Evolutionary conservation across 2,329 filamentous ascomycete genomes (phyloP), one percentile per base, ranked within the genome.

Genomic region (Fusarium sp.): DNA sequence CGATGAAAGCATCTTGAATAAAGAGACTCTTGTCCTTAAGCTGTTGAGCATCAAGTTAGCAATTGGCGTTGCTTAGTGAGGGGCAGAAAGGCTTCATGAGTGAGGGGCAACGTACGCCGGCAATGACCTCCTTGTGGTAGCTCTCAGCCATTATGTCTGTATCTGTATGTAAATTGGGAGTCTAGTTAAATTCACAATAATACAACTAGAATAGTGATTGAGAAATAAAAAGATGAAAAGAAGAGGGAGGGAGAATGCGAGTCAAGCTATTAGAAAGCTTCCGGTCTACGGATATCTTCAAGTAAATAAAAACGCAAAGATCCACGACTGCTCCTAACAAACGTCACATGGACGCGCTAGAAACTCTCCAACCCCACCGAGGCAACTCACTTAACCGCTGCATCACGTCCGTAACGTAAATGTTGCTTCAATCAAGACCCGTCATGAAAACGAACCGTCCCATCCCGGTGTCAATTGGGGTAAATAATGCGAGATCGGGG

Each of bases 1-100:
- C 70, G 19, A 74, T 74, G 53, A 74, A 74, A 44, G 72, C 72
- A 33, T 74, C 71, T 46, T 74, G 71, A 26, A 74, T 74, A 63
- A 74, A 74, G 37, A 74, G 72, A 47, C 67, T 71, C 56, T 64
- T 59, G 55, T 74, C 64, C 61, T 74, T 74, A 46, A 74, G 72
- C 72, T 74, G 24, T 58, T 19, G 55, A 22, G 30, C 3, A 56
- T 14, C 30, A 20, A 35, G 56, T 74, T 61, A 74, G 72, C 45
- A 24, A 41, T 33, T 6, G 13, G 20, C 22, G 20, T 20, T 24
- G 45, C 8, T 26, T 20, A 6, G 6, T 17, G 56, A 62, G 49
- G 52, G 41, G 56, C 32, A 56, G 26, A 28, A 28, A 7, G 14
- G 61, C 47, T 49, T 66, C 67, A 69, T 69, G 65, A 67, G 24